Percentiles rank a stretch among this genome's conserved stretches.
These are phyloP conservation scores for Casuarina glauca DNA, from an alignment of 306 rosid species.

Conservation along the genomic window DNA sequence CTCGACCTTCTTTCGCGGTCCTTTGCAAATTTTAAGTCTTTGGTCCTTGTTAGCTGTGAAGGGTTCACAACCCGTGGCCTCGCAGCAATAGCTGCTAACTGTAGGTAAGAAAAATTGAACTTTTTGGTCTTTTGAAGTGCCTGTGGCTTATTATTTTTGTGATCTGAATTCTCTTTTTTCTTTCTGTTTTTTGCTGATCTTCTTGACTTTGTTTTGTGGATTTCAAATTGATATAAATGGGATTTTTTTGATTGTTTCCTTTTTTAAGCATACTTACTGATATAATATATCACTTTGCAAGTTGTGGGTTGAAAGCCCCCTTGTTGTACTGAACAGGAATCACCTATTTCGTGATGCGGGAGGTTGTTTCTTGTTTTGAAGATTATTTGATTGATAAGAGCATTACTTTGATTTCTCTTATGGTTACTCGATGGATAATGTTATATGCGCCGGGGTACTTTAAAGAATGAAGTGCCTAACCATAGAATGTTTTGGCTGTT, in stretches of 20 bases:
- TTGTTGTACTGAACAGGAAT: not conserved
- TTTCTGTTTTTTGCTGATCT: conserved; percentile 4
- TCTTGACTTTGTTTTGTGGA: not conserved
- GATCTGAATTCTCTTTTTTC: not conserved
- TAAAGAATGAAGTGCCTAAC: not conserved
- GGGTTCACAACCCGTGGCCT: conserved; percentile 94
- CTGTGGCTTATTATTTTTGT: not conserved
- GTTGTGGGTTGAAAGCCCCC: too few species aligned
- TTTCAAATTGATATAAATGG: not conserved
- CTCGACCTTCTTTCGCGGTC: conserved; percentile 82
- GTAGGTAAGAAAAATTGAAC: conserved; percentile 53
- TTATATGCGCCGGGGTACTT: not conserved
- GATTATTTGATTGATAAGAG: not conserved
- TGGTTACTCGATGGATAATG: not conserved
- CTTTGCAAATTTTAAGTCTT: conserved; percentile 70
- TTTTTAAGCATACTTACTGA: not conserved
- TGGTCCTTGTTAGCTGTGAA: conserved; percentile 86
- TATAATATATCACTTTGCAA: too few species aligned
- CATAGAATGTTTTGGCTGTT: not conserved
- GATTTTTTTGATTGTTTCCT: not conserved
- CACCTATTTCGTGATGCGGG: not conserved
- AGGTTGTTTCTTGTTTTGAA: not conserved
- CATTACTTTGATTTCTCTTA: conserved; percentile 22
- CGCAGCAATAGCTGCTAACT: conserved; percentile 84
- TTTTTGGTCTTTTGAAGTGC: not conserved